These are phyloP conservation scores for Apophysomyces variabilis DNA, from an alignment of 371 early-diverging fungal genomes.

Conservation along the genomic window DNA sequence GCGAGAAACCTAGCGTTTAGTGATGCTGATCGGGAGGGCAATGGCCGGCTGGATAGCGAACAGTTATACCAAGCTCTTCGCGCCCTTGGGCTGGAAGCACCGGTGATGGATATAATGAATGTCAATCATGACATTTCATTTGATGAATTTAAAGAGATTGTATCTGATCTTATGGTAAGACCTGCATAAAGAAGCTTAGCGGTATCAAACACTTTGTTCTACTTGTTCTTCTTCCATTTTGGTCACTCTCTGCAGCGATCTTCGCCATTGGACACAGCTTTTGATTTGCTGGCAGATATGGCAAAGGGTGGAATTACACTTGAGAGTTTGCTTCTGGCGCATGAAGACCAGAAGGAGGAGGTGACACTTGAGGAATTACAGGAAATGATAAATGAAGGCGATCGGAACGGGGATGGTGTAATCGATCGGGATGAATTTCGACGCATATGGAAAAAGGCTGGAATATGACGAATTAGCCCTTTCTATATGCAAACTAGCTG, in stretches of 20 bases:
- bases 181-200: not conserved
- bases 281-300: slow-evolving; percentile 26
- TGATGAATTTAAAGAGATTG: slow-evolving; percentile 38
- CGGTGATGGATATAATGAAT: slow-evolving; percentile 21
- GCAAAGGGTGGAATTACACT: slow-evolving; percentile 34
- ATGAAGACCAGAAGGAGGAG: slow-evolving; percentile 29
- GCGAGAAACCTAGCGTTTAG: slow-evolving; percentile 28
- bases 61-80: slow-evolving; percentile 28
- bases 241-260: not conserved
- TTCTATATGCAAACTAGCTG: too few species aligned
- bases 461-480: slow-evolving; percentile 11
- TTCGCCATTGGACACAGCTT: slow-evolving; percentile 19
- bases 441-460: slow-evolving; percentile 34
- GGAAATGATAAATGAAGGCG: slow-evolving; percentile 49
- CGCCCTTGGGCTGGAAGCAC: slow-evolving; percentile 23
- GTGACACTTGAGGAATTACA: slow-evolving; percentile 33
- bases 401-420: slow-evolving; percentile 43
- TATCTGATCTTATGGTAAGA: slow-evolving; percentile 32
- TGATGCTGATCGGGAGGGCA: slow-evolving; percentile 28
- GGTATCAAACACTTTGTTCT: too few species aligned
- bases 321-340: slow-evolving; percentile 28
- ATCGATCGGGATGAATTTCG: slow-evolving; percentile 42
- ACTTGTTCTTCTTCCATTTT: not conserved
- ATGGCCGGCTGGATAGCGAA: slow-evolving; percentile 29
- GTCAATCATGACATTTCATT: slow-evolving; percentile 29